A percentile compares a stretch with the other conserved stretches of the same genome.
Evolutionary conservation across 257 asterid species (phyloP).

Genomic region (Fraxinus excelsior): DNA sequence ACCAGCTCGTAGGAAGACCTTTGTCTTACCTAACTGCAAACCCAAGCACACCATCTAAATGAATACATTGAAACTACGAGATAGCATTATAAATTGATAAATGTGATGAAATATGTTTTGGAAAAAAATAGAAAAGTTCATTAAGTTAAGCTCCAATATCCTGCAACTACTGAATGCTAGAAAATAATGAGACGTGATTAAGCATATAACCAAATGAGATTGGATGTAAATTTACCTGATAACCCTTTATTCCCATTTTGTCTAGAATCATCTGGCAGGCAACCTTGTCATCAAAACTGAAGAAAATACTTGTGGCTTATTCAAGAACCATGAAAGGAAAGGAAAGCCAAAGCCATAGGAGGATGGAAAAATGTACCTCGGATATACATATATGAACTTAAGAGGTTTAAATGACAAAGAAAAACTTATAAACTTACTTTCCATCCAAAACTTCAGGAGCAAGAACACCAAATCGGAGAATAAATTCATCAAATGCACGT

Average conservation of each 20-base stretch:
- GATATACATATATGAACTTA: background rate
- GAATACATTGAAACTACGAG: constrained; percentile 12
- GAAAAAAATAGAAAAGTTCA: background rate
- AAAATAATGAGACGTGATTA: background rate
- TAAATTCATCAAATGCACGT: constrained; percentile 95
- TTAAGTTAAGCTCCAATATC: background rate
- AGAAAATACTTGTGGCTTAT: constrained; percentile 14
- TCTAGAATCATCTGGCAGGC: constrained; percentile 87
- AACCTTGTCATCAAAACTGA: constrained; percentile 78
- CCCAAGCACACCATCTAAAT: constrained; percentile 14
- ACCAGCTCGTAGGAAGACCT: constrained; percentile 98
- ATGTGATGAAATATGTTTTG: background rate
- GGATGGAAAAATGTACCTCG: background rate
- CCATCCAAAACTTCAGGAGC: constrained; percentile 68
- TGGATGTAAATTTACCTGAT: constrained; percentile 64
- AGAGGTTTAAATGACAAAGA: constrained; percentile 21
- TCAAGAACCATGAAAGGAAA: constrained; percentile 7
- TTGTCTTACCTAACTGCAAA: constrained; percentile 92
- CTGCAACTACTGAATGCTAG: background rate
- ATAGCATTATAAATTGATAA: constrained; percentile 9
- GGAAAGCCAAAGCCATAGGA: background rate
- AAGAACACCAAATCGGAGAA: constrained; percentile 98
- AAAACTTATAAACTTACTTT: constrained; percentile 50
- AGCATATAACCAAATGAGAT: background rate
- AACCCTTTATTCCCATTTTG: constrained; percentile 86